Conservation (phyloP, 805 yeast genomes). For the Priceomyces melissophilus region DNA sequence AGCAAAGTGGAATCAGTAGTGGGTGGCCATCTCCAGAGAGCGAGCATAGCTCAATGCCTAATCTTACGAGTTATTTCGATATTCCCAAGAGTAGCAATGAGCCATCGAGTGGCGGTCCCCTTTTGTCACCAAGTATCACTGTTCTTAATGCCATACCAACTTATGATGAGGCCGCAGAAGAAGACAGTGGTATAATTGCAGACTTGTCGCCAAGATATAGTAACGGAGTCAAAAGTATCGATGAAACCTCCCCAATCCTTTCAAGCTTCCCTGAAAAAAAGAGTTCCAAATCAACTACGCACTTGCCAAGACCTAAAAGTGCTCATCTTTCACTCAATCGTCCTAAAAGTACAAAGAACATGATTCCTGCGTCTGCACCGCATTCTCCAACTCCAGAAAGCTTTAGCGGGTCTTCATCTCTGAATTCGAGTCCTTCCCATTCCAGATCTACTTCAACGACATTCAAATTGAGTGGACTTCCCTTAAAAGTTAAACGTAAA, state of each 20-base stretch:
- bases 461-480: slow-evolving; percentile 4
- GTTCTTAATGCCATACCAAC: slow-evolving; percentile 35
- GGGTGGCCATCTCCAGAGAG: slow-evolving; percentile 1
- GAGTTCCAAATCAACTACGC: neutral
- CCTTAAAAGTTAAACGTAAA: neutral
- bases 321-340: neutral
- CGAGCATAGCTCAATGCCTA: slow-evolving; percentile 11
- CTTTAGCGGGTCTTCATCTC: neutral
- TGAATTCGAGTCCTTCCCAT: slow-evolving; percentile 1
- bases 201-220: slow-evolving; percentile 21
- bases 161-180: slow-evolving; percentile 38
- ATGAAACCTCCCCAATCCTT: neutral
- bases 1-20: slow-evolving; percentile 27
- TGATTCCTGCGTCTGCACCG: neutral
- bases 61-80: slow-evolving; percentile 31
- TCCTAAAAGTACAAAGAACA: too few species aligned
- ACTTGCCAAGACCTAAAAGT: slow-evolving; percentile 2
- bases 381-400: neutral
- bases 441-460: slow-evolving; percentile 1
- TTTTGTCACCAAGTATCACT: slow-evolving; percentile 16
- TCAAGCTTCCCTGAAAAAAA: neutral
- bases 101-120: slow-evolving; percentile 4
- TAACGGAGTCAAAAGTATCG: neutral
- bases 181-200: slow-evolving; percentile 26
- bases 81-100: slow-evolving; percentile 15